Base-by-base conservation (phyloP, 192 early-diverging fungal genomes). In the Haplosporangium gracile region DNA sequence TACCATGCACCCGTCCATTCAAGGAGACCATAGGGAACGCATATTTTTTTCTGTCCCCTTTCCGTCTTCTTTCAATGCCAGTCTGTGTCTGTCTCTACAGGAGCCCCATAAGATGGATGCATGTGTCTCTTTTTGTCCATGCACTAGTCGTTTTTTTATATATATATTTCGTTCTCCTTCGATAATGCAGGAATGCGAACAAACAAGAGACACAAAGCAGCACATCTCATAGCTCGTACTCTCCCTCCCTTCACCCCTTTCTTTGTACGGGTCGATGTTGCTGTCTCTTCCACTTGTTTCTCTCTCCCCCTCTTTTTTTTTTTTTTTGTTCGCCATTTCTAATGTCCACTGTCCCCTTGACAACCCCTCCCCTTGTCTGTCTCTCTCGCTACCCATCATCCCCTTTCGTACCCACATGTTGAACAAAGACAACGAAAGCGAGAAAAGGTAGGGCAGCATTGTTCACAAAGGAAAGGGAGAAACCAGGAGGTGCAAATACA, bases 371-470 rank as follows among this genome's bases (percentile, higher is more conserved):
- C 39, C 32, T 32, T 13, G 22, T 24, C 36, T 20, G 6, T 70
- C 24, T 22, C n/a, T 69, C 68, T 38, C 68, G 4, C n/a, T 69
- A 38, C 9, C 7, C 32, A 5, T 42, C 38, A 7, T 70, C 69
- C 39, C 39, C 69, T 70, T 70, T 13, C 16, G 16, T 38, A 40
- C 38, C 45, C 71, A 24, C 71, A 40, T 45, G 15, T 24, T 45
- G 39, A 26, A 5, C 20, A 51, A 18, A 51, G 49, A 20, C 49
- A 51, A 22, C 18, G 49, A 22, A 16, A 51, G 20, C 4, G 26
- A 40, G 40, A 29, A 29, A 29, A 24, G 43, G n/a, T 49, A 40
- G 38, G 71, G 71, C 71, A 72, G 42, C 71, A 72, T 72, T 45
- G 45, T 72, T 72, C 43, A 72, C 40, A 26, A 29, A 13, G 71